A percentile compares a stretch with the other conserved stretches of the same genome.
phyloP scores from a whole-genome alignment of 73 alveolate genomes.

The Halteria grandinella region DNA sequence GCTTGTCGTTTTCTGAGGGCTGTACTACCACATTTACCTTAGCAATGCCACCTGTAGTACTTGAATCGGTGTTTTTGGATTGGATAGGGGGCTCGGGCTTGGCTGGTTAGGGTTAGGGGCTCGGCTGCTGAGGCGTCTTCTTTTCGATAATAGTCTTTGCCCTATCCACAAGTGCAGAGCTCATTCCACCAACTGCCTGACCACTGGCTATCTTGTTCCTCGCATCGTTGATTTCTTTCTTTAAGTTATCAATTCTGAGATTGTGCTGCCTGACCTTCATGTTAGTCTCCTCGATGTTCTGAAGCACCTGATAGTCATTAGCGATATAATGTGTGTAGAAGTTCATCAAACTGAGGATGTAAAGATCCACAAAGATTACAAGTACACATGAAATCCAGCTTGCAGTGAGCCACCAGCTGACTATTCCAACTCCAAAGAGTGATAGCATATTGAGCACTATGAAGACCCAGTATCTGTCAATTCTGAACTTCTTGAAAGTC shows the following conservation, averaged over 20 bases:
- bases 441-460: constrained; percentile 2
- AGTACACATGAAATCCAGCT: constrained; percentile 5
- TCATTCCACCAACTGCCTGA: too few species aligned
- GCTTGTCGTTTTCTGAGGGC: constrained; percentile 8
- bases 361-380: constrained; percentile 50
- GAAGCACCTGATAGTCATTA: constrained; percentile 63
- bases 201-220: too few species aligned
- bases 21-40: too few species aligned
- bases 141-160: too few species aligned
- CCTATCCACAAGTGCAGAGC: too few species aligned
- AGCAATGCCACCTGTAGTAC: too few species aligned
- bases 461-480: constrained; percentile 64
- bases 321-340: constrained; percentile 53
- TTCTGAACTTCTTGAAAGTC: constrained; percentile 22
- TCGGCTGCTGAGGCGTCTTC: too few species aligned
- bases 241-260: constrained; percentile 42
- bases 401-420: constrained; percentile 39
- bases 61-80: too few species aligned
- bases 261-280: constrained; percentile 43
- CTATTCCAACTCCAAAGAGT: constrained; percentile 38
- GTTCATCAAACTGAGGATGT: constrained; percentile 13
- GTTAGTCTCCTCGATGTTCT: constrained; percentile 35
- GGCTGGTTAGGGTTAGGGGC: too few species aligned
- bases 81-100: too few species aligned
- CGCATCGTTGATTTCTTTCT: constrained; percentile 13